A percentile compares a stretch with the other conserved stretches of the same genome.
Evolutionary conservation across 352 stramenopile genomes (phyloP).

Genomic region (Phytophthora sansomeana): DNA sequence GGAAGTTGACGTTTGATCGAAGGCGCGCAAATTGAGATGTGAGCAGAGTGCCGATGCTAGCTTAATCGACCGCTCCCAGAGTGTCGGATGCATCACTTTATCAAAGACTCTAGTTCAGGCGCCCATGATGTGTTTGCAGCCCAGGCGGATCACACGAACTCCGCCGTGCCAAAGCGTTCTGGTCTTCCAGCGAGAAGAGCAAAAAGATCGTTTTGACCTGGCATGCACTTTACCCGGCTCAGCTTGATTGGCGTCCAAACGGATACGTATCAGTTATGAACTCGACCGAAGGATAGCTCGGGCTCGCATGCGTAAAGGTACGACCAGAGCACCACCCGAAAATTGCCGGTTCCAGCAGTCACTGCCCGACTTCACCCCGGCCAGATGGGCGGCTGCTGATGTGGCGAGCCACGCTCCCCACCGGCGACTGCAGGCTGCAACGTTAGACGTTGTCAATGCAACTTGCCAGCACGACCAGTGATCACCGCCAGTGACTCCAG

Average conservation of each 20-base stretch:
- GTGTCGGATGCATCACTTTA: not conserved
- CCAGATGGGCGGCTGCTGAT: constrained; percentile 12
- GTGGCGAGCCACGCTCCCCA: no score
- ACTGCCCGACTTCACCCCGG: constrained; percentile 16
- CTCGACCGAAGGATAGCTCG: constrained; percentile 19
- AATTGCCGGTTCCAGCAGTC: constrained; percentile 9
- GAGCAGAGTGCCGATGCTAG: constrained; percentile 15
- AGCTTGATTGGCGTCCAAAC: not conserved
- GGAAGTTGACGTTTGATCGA: constrained; percentile 15
- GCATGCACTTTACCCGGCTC: constrained; percentile 7
- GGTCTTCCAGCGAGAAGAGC: constrained; percentile 6
- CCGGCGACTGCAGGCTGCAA: no score
- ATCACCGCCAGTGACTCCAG: no score
- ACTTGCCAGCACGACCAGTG: no score
- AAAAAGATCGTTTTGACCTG: constrained; percentile 13
- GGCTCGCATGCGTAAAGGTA: constrained; percentile 24
- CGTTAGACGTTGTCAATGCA: no score
- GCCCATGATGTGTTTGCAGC: constrained; percentile 25
- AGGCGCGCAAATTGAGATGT: constrained; percentile 26
- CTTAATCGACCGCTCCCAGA: constrained; percentile 7
- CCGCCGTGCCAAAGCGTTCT: constrained; percentile 16
- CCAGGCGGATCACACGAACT: constrained; percentile 27
- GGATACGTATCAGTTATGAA: constrained; percentile 14
- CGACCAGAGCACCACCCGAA: constrained; percentile 17
- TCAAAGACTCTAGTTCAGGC: not conserved